A percentile compares a stretch with the other conserved stretches of the same genome.
Conservation (phyloP, 2,329 filamentous ascomycete genomes). For the Claviceps sp. region DNA sequence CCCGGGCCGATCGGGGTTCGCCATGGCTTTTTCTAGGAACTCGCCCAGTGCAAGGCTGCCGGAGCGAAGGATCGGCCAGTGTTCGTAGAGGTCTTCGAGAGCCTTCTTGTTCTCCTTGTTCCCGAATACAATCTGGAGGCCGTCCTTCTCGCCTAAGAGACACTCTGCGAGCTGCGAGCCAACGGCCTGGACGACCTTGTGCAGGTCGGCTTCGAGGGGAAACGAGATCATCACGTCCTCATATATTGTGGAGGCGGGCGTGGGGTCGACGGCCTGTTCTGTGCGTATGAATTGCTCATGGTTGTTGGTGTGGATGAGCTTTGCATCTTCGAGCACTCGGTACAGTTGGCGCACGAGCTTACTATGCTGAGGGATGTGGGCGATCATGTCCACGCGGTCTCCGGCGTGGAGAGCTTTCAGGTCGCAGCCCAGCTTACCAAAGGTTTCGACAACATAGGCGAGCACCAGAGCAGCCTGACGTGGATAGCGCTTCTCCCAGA, state of each 20-base stretch:
- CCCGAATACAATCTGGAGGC: neutral
- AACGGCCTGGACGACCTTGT: neutral
- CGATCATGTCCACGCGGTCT: neutral
- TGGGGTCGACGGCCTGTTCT: neutral
- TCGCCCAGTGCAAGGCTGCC: neutral
- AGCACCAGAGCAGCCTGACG: neutral
- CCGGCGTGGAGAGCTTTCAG: neutral
- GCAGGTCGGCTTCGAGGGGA: neutral
- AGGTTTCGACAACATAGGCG: neutral
- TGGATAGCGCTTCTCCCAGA: neutral
- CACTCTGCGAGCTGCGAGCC: neutral
- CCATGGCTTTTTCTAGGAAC: neutral
- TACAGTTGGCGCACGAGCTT: neutral
- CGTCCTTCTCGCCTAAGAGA: neutral
- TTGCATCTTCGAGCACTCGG: neutral
- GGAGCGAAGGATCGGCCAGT: neutral
- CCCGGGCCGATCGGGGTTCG: neutral
- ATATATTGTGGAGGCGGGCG: neutral
- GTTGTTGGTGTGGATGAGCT: neutral
- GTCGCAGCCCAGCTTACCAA: neutral
- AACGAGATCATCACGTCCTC: neutral
- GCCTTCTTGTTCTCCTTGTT: neutral
- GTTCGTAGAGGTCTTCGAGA: slow-evolving; percentile 1
- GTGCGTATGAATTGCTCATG: neutral
- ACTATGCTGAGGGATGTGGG: neutral